These are phyloP conservation scores for Mycena kentingensis DNA, from an alignment of 768 basidiomycete genomes.

Conservation along the genomic window DNA sequence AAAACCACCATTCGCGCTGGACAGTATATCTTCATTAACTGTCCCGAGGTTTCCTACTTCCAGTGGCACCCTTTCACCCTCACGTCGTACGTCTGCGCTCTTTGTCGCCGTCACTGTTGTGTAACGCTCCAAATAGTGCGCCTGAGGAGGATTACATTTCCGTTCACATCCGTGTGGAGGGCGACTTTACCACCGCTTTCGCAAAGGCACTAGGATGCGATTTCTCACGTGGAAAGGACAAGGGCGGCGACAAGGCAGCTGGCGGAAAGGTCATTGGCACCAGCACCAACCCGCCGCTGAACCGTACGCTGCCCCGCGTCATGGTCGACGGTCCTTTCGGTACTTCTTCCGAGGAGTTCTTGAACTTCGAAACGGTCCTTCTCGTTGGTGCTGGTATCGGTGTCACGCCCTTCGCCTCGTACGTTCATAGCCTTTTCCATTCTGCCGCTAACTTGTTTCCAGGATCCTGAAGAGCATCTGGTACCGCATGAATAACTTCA, in stretches of 20 bases:
- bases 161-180: conserved; percentile 88
- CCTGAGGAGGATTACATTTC: conserved; percentile 96
- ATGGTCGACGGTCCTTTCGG: conserved; percentile 99
- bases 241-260: conserved; percentile 34
- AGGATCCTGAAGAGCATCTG: conserved; percentile 89
- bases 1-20: conserved; percentile 82
- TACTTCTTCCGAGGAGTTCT: conserved; percentile 87
- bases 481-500: conserved; percentile 95
- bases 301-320: conserved; percentile 80
- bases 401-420: conserved; percentile 96
- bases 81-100: conserved; percentile 57
- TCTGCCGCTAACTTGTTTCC: background rate
- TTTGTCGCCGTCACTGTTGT: background rate
- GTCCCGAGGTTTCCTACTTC: conserved; percentile 91
- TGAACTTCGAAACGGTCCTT: conserved; percentile 86
- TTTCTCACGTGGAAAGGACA: conserved; percentile 47
- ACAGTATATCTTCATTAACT: conserved; percentile 91
- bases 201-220: conserved; percentile 85
- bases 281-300: conserved; percentile 60
- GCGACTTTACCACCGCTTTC: conserved; percentile 84
- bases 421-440: conserved; percentile 35
- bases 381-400: conserved; percentile 96
- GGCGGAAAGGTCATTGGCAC: conserved; percentile 74
- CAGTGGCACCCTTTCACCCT: conserved; percentile 99
- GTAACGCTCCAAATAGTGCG: conserved; percentile 48